Conservation (phyloP, 805 yeast species). For the Metschnikowia santaceciliae region DNA sequence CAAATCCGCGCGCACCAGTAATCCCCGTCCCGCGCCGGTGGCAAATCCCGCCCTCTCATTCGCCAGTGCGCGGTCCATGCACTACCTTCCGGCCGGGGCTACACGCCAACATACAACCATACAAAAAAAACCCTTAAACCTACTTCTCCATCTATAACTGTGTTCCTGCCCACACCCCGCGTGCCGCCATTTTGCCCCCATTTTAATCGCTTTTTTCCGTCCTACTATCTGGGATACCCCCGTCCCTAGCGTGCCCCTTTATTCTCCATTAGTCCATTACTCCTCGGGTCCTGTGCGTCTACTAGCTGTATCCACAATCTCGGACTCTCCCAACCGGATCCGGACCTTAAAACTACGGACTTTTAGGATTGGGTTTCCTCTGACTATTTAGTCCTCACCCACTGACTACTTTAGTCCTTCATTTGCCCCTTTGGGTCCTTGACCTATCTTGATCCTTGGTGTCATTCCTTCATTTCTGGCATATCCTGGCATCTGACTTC, state of each 20-base stretch:
- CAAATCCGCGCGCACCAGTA: constrained; percentile 1
- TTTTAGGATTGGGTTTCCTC: neutral
- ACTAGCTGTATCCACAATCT: neutral
- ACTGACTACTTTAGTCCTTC: neutral
- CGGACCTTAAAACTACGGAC: neutral
- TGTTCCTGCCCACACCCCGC: constrained; percentile 2
- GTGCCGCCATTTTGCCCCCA: neutral
- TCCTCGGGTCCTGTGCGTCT: neutral
- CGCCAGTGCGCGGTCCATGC: constrained; percentile 15
- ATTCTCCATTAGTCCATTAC: neutral
- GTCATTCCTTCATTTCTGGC: too few species aligned
- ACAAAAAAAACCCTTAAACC: constrained; percentile 4
- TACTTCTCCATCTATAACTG: neutral
- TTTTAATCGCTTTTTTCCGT: neutral
- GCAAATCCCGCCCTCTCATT: constrained; percentile 11
- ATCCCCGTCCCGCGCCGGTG: constrained; percentile 11
- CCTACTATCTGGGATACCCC: neutral
- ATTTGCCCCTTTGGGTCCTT: neutral
- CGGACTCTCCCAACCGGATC: neutral
- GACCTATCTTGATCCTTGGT: too few species aligned
- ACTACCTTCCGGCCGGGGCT: constrained; percentile 7
- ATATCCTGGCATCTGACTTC: too few species aligned
- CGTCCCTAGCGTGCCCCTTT: too few species aligned
- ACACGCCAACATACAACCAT: constrained; percentile 2
- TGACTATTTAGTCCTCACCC: neutral